Evolutionary conservation across 148 eudicot genomes (phyloP).

Genomic region (Persicaria tinctoria): DNA sequence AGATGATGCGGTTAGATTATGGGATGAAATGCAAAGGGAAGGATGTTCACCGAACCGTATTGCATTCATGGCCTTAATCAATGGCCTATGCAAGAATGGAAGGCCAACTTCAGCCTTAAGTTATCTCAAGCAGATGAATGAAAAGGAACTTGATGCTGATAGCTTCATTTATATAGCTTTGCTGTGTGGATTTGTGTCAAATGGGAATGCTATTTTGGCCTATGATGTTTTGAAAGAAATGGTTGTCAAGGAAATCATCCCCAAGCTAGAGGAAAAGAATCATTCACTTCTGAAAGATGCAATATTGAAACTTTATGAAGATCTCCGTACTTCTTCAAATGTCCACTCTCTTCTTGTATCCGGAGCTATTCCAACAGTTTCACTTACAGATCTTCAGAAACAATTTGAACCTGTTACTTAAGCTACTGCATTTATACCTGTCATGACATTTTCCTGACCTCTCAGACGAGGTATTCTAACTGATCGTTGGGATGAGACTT

Average conservation of each 20-base stretch:
- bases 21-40: conserved; percentile 50
- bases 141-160: conserved; percentile 47
- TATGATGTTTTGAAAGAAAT: conserved; percentile 46
- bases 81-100: conserved; percentile 75
- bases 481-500: background rate
- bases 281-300: conserved; percentile 34
- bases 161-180: conserved; percentile 36
- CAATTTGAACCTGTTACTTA: background rate
- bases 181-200: conserved; percentile 37
- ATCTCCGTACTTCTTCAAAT: conserved; percentile 31
- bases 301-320: conserved; percentile 35
- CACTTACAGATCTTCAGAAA: background rate
- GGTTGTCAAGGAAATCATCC: conserved; percentile 30
- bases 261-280: conserved; percentile 39
- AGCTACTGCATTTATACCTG: background rate
- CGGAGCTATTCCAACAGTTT: conserved; percentile 28
- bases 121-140: conserved; percentile 59
- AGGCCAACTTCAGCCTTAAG: conserved; percentile 48
- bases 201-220: conserved; percentile 38
- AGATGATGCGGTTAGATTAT: conserved; percentile 51
- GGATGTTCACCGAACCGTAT: conserved; percentile 54
- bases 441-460: background rate
- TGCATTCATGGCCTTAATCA: conserved; percentile 64
- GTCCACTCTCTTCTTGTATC: conserved; percentile 33
- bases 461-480: background rate